Conservation (phyloP, 129 eudicot genomes). For the Solidago caesia region DNA sequence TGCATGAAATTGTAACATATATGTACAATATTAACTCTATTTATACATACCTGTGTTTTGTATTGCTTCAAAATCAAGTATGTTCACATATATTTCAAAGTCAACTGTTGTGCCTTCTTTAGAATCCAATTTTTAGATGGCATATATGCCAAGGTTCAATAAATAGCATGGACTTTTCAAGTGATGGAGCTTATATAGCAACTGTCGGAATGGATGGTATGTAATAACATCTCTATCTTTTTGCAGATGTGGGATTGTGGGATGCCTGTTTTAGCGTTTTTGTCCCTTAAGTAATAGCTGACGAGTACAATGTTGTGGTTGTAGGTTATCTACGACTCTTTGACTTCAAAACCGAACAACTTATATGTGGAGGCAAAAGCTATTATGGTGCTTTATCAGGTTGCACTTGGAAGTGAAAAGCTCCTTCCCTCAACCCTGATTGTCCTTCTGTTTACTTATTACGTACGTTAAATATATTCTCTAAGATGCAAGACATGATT, state of each 20-base stretch:
- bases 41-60: no score
- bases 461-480: no score
- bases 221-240: background rate
- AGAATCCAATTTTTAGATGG: conserved; percentile 18
- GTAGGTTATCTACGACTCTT: conserved; percentile 14
- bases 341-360: conserved; percentile 10
- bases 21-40: no score
- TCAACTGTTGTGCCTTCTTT: no score
- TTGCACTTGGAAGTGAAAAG: conserved; percentile 13
- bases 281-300: no score
- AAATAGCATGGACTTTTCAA: conserved; percentile 3
- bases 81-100: no score
- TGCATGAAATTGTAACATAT: no score
- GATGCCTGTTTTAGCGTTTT: background rate
- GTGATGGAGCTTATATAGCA: conserved; percentile 7
- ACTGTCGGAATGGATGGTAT: conserved; percentile 16
- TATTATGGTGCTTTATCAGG: conserved; percentile 19
- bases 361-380: conserved; percentile 15
- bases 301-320: background rate
- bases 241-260: background rate
- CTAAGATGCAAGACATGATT: no score
- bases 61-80: no score
- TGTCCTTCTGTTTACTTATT: no score
- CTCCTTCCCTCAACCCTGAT: background rate
- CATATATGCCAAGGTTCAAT: conserved; percentile 20